Evolutionary conservation across 2,329 filamentous ascomycete genomes (phyloP).

Genomic region (Daldinia sp.): DNA sequence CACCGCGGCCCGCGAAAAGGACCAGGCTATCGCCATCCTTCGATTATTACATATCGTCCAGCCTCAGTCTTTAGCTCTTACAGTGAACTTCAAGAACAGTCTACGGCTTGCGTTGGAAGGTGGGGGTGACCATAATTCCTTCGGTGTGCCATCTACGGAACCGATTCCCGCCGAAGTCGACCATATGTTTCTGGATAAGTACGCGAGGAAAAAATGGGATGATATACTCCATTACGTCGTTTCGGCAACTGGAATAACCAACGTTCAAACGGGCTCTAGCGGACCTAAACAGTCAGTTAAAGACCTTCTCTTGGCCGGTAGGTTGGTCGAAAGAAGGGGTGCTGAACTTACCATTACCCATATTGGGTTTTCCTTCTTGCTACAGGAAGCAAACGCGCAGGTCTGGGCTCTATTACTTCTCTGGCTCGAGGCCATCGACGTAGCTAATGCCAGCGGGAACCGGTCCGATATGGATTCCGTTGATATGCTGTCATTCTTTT

Average conservation of each 20-base stretch:
- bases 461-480: slow-evolving; percentile 82
- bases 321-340: slow-evolving; percentile 75
- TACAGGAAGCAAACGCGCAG: slow-evolving; percentile 96
- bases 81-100: slow-evolving; percentile 84
- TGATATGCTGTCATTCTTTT: slow-evolving; percentile 95
- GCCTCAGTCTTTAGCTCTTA: slow-evolving; percentile 81
- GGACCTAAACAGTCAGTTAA: slow-evolving; percentile 83
- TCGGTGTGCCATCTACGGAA: slow-evolving; percentile 84
- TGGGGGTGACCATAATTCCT: slow-evolving; percentile 85
- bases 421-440: slow-evolving; percentile 87
- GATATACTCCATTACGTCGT: slow-evolving; percentile 97
- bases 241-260: slow-evolving; percentile 72
- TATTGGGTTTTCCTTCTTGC: slow-evolving; percentile 91
- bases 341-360: slow-evolving; percentile 82
- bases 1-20: slow-evolving; percentile 74
- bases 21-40: slow-evolving; percentile 84
- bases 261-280: slow-evolving; percentile 53
- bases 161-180: slow-evolving; percentile 73
- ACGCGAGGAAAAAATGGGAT: slow-evolving; percentile 92
- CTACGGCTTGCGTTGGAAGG: slow-evolving; percentile 89
- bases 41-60: slow-evolving; percentile 88
- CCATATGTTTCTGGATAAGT: slow-evolving; percentile 81
- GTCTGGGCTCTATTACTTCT: slow-evolving; percentile 96
- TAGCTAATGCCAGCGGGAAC: slow-evolving; percentile 57
- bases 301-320: slow-evolving; percentile 81